Conservation (phyloP, 768 basidiomycete genomes). For the Hortiboletus campestris region DNA sequence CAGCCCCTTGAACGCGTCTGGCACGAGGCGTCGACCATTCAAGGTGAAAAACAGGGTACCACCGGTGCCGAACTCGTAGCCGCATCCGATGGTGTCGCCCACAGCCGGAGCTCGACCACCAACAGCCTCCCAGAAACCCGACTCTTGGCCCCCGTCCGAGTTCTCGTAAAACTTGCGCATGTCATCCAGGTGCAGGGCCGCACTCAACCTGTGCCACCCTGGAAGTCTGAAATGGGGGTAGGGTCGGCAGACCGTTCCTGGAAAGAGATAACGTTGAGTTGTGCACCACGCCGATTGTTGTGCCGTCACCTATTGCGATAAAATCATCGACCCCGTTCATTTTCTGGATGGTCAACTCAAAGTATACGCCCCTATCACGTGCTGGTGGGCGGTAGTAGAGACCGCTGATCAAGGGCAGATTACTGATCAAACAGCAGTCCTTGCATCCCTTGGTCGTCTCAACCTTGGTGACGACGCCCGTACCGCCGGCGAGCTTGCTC, state of each 20-base stretch:
- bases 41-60: constrained; percentile 51
- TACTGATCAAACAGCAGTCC: constrained; percentile 55
- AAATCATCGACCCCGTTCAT: constrained; percentile 64
- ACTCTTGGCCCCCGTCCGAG: constrained; percentile 61
- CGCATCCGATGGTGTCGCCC: constrained; percentile 61
- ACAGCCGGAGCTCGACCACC: constrained; percentile 31
- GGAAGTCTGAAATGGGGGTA: constrained; percentile 67
- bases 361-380: constrained; percentile 56
- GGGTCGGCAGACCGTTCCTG: constrained; percentile 63
- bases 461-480: constrained; percentile 37
- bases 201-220: constrained; percentile 69
- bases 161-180: constrained; percentile 73
- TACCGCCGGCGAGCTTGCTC: constrained; percentile 25
- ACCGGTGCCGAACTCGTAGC: constrained; percentile 54
- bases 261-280: background rate
- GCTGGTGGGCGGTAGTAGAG: constrained; percentile 51
- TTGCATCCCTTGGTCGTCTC: constrained; percentile 42
- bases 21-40: constrained; percentile 51
- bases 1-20: constrained; percentile 47
- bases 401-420: constrained; percentile 58
- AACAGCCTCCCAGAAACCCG: constrained; percentile 27
- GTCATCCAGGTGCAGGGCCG: constrained; percentile 68
- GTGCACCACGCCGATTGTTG: background rate
- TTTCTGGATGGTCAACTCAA: constrained; percentile 52
- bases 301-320: constrained; percentile 54